Percentiles rank a stretch among this genome's conserved stretches.
These are phyloP conservation scores for Suhomyces guaymorum DNA, from an alignment of 1,139 yeast genomes.

Conservation along the genomic window DNA sequence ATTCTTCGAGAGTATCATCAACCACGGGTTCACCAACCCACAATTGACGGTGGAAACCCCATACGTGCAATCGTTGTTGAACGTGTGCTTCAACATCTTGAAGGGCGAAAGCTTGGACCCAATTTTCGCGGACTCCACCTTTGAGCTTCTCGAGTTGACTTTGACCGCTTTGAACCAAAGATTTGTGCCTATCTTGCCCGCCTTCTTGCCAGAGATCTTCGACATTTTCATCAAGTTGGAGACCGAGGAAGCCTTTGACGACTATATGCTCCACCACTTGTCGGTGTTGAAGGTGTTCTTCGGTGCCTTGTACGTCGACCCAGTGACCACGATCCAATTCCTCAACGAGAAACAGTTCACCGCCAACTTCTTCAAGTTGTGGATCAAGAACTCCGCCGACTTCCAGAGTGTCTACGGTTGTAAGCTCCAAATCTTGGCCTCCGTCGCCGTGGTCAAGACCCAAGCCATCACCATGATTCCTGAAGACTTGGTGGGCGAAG, in stretches of 20 bases:
- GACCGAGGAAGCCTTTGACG: slow-evolving; percentile 45
- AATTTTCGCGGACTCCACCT: slow-evolving; percentile 42
- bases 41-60: slow-evolving; percentile 39
- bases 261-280: slow-evolving; percentile 49
- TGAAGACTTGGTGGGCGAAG: slow-evolving; percentile 43
- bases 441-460: slow-evolving; percentile 30
- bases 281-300: slow-evolving; percentile 48
- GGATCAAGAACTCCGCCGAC: slow-evolving; percentile 50
- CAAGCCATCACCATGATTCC: slow-evolving; percentile 18
- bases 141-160: slow-evolving; percentile 44
- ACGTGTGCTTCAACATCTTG: slow-evolving; percentile 39
- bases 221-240: slow-evolving; percentile 38
- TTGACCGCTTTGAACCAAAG: slow-evolving; percentile 39
- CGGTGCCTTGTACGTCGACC: slow-evolving; percentile 42
- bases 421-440: slow-evolving; percentile 52
- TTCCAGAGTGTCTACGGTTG: slow-evolving; percentile 60
- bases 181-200: slow-evolving; percentile 35
- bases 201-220: slow-evolving; percentile 41
- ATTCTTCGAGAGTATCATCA: slow-evolving; percentile 51
- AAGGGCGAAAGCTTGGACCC: slow-evolving; percentile 42
- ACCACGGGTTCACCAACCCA: slow-evolving; percentile 44
- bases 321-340: slow-evolving; percentile 38
- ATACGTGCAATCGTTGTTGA: slow-evolving; percentile 41
- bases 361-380: slow-evolving; percentile 43
- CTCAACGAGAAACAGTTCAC: slow-evolving; percentile 41